Evolutionary conservation across 768 basidiomycete genomes (phyloP).

Genomic region (Pleurotus giganteus): DNA sequence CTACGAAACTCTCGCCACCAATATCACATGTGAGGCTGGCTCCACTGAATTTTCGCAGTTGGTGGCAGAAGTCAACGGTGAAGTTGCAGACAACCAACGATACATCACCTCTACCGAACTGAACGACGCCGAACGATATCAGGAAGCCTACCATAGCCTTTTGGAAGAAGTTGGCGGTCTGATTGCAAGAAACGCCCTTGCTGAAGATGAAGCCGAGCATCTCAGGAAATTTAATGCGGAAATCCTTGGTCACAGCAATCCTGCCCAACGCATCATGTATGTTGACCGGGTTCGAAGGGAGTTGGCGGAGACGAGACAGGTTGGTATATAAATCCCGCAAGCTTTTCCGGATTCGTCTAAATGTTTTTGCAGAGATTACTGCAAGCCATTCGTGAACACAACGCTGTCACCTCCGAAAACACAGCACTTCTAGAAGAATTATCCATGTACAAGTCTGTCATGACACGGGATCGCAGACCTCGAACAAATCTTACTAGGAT

Average conservation of each 20-base stretch:
- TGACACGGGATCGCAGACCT: conserved; percentile 47
- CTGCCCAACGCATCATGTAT: conserved; percentile 83
- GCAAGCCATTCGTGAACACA: conserved; percentile 44
- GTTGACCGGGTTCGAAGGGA: conserved; percentile 82
- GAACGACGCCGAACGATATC: conserved; percentile 58
- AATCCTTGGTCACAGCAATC: conserved; percentile 81
- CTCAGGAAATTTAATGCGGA: conserved; percentile 83
- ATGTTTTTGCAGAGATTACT: conserved; percentile 42
- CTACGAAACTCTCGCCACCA: neutral
- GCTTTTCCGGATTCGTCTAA: neutral
- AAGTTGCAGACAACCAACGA: conserved; percentile 6
- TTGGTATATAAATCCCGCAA: conserved; percentile 36
- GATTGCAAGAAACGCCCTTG: conserved; percentile 67
- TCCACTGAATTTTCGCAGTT: neutral
- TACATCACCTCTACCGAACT: conserved; percentile 45
- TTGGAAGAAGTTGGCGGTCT: conserved; percentile 63
- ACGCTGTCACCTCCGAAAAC: conserved; percentile 40
- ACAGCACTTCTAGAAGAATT: conserved; percentile 52
- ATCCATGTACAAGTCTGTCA: conserved; percentile 59
- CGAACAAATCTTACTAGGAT: conserved; percentile 54
- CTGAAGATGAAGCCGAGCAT: conserved; percentile 75
- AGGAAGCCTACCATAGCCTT: conserved; percentile 68
- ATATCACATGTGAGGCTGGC: neutral
- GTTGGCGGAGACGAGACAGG: conserved; percentile 78
- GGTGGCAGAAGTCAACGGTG: conserved; percentile 11